phyloP scores from a whole-genome alignment of 495 filamentous ascomycete species.

The Emericellopsis terricola region DNA sequence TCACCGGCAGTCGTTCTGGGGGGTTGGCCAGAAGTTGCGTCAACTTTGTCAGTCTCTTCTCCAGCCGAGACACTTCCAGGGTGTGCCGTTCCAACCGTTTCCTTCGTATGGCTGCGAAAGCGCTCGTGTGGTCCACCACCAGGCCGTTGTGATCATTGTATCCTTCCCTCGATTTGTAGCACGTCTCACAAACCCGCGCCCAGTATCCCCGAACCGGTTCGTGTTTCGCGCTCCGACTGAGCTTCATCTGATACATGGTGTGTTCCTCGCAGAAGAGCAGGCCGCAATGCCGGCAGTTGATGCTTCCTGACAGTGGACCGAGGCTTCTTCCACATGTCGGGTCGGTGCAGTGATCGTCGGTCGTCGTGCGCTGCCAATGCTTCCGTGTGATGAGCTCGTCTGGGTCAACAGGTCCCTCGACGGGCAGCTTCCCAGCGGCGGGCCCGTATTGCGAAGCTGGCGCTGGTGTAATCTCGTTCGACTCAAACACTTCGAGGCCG shows the following conservation, averaged over 20 bases:
- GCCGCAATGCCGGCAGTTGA: slow-evolving; percentile 88
- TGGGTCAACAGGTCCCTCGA: slow-evolving; percentile 43
- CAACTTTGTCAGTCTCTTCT: slow-evolving; percentile 80
- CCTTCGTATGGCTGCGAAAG: slow-evolving; percentile 49
- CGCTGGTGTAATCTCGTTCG: slow-evolving; percentile 45
- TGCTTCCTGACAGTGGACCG: slow-evolving; percentile 57
- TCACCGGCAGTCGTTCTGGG: slow-evolving; percentile 36
- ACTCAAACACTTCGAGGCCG: slow-evolving; percentile 93
- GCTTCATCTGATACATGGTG: slow-evolving; percentile 99
- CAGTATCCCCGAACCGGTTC: slow-evolving; percentile 86
- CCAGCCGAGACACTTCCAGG: slow-evolving; percentile 72
- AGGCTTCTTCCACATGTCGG: slow-evolving; percentile 68
- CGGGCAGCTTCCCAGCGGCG: slow-evolving; percentile 6
- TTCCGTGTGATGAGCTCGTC: slow-evolving; percentile 74
- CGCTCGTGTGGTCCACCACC: slow-evolving; percentile 46
- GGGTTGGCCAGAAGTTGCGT: slow-evolving; percentile 65
- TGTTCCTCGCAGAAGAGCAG: slow-evolving; percentile 93
- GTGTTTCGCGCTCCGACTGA: slow-evolving; percentile 74
- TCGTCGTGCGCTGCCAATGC: slow-evolving; percentile 69
- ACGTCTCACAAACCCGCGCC: slow-evolving; percentile 93
- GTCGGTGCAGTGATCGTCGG: slow-evolving; percentile 70
- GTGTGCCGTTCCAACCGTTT: slow-evolving; percentile 67
- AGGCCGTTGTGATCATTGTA: slow-evolving; percentile 79
- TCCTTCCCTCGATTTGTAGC: slow-evolving; percentile 87
- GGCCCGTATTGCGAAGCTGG: slow-evolving; percentile 4